Evolutionary conservation across 2,329 filamentous ascomycete species (phyloP), one percentile per base, ranked within the genome.

Genomic region (Lecanicillium sp.): DNA sequence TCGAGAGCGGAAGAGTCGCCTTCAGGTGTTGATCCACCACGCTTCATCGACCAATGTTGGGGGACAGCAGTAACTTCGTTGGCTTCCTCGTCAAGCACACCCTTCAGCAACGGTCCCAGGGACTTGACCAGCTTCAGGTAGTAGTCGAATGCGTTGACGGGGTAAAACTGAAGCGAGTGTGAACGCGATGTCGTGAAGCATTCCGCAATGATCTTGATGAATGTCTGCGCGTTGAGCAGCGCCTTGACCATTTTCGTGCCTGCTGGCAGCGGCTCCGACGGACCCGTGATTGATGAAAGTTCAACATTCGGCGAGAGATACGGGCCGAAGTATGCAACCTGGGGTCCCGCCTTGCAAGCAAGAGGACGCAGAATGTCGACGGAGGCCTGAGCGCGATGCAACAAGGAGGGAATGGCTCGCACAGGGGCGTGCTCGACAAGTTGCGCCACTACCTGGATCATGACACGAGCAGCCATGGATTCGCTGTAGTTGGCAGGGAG

Each of bases 31-130:
- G 59, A 51, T 52, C 62, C 54, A 50, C 66, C 54, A 8, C 61
- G 67, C 54, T 60, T 60, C 36, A 62, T 58, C 11, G 69, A 70
- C 83, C 84, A 87, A 50, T 81, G 73, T 30, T 82, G 75, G 1
- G 91, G 89, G 41, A 95, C 84, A 44, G 79, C 74, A 43, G 80
- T 83, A 54, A 86, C 78, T 37, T 96, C 72, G 1, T 84, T 71
- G 29, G 90, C 86, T 55, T 94, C 87, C 64, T 98, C 91, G 65
- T 84, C 84, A n/a, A 95, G 75, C 51, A 89, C 86, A 44, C 84
- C 84, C 35, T 86, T 79, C 54, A 96, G 77, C 14, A 98, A 70
- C 20, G 83, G 82, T 3, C 89, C 90, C 27, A 97, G 75, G 21
- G 82, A 81, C 52, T 81, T 78, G 20, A 95, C 77, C 30, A 96